These are phyloP conservation scores for Ceratocystis smalleyi DNA, from an alignment of 2,329 filamentous ascomycete species.

Conservation along the genomic window DNA sequence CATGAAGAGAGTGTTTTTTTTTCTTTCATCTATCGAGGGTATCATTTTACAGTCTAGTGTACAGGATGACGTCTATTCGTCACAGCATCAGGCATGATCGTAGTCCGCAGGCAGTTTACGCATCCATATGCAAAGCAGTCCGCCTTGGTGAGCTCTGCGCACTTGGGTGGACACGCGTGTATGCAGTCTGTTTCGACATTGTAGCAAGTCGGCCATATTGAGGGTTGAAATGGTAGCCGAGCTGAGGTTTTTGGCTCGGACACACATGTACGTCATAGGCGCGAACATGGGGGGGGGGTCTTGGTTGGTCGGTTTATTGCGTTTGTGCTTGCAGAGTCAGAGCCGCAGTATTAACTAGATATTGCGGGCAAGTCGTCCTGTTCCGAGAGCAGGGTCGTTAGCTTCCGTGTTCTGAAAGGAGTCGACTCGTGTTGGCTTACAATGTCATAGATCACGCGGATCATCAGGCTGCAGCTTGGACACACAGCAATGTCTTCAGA, in stretches of 20 bases:
- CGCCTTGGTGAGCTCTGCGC: too few relatives aligned
- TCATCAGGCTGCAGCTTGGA: slow-evolving; percentile 94
- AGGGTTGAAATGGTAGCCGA: neutral
- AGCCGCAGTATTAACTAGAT: neutral
- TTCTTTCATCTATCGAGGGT: neutral
- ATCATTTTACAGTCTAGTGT: neutral
- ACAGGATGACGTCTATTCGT: neutral
- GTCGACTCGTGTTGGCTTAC: slow-evolving; percentile 32
- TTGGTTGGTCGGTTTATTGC: neutral
- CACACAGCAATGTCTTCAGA: slow-evolving; percentile 92
- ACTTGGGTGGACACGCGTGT: too few relatives aligned
- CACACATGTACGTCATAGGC: neutral
- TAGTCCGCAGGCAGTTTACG: neutral
- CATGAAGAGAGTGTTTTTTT: neutral
- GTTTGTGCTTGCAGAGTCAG: neutral
- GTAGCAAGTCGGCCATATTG: neutral
- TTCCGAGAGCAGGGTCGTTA: neutral
- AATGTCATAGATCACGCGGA: slow-evolving; percentile 78
- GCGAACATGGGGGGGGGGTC: neutral
- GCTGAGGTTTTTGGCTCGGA: neutral
- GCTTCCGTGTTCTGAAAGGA: neutral
- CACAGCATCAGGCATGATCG: neutral
- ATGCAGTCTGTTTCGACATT: too few relatives aligned
- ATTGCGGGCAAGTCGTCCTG: neutral
- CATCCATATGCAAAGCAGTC: neutral